Percentiles rank a stretch among this genome's conserved stretches.
phyloP scores from a whole-genome alignment of 2,329 filamentous ascomycete species.

The Calonectria multiphialidica region DNA sequence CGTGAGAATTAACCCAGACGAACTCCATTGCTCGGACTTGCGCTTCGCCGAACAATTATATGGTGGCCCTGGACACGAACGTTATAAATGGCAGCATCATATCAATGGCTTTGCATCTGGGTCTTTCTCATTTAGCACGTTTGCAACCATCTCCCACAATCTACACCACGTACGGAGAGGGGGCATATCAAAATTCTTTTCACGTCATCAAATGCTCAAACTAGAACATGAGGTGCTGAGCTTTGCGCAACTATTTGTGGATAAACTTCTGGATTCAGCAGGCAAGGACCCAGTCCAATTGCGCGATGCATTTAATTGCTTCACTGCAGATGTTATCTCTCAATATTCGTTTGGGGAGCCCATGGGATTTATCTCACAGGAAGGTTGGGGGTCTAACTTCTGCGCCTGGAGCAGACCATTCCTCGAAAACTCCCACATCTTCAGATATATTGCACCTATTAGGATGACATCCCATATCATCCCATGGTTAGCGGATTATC shows the following conservation, averaged over 20 bases:
- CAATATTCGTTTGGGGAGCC: conserved; percentile 53
- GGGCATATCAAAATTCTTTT: conserved; percentile 50
- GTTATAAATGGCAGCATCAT: conserved; percentile 40
- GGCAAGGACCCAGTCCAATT: conserved; percentile 47
- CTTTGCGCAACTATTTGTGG: conserved; percentile 39
- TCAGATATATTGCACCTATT: conserved; percentile 46
- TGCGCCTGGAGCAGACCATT: conserved; percentile 49
- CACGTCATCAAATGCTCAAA: conserved; percentile 46
- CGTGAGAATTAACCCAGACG: conserved; percentile 53
- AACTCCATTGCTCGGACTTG: conserved; percentile 52
- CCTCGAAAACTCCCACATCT: conserved; percentile 47
- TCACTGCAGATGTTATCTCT: conserved; percentile 53
- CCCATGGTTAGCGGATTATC: conserved; percentile 28
- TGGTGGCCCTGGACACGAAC: conserved; percentile 40
- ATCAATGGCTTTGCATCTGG: conserved; percentile 30
- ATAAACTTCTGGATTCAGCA: conserved; percentile 45
- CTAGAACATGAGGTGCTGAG: conserved; percentile 43
- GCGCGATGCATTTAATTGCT: conserved; percentile 52
- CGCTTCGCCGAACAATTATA: conserved; percentile 54
- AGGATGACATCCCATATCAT: conserved; percentile 36
- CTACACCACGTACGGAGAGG: conserved; percentile 47
- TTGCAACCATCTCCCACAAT: conserved; percentile 44
- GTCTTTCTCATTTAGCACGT: conserved; percentile 17
- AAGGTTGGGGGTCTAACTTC: conserved; percentile 53
- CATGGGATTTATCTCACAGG: conserved; percentile 45